Evolutionary conservation across 2,329 filamentous ascomycete genomes (phyloP).

Genomic region (Neonectria ditissima): DNA sequence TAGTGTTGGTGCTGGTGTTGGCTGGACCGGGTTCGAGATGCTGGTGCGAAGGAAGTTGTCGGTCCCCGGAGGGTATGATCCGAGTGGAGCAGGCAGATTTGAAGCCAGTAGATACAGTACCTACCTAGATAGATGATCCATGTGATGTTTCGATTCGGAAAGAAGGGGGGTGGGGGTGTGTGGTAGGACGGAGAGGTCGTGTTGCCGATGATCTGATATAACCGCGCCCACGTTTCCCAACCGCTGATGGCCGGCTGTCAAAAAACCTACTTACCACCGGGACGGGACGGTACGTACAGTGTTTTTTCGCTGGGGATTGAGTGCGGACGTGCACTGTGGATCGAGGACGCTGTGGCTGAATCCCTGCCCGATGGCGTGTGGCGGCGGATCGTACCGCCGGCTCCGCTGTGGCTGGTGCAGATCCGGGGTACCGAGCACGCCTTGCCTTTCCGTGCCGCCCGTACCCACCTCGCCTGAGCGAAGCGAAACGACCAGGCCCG

Average conservation of each 20-base stretch:
- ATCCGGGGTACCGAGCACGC: not conserved
- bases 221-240: not conserved
- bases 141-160: too few relatives aligned
- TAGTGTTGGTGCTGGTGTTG: not conserved
- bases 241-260: not conserved
- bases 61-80: not conserved
- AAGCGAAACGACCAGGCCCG: not conserved
- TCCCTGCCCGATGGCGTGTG: not conserved
- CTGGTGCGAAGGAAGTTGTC: too few relatives aligned
- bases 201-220: not conserved
- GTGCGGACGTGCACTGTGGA: not conserved
- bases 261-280: not conserved
- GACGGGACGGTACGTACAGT: not conserved
- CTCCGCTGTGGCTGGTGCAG: not conserved
- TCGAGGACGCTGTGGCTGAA: not conserved
- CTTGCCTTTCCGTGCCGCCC: not conserved
- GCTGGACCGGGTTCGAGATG: constrained; percentile 5
- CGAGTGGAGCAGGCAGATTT: not conserved
- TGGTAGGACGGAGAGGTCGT: too few relatives aligned
- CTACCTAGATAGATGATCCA: too few relatives aligned
- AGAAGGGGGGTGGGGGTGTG: too few relatives aligned
- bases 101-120: not conserved
- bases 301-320: not conserved
- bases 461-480: not conserved
- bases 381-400: too few relatives aligned